Conservation (phyloP, 257 asterid species). For the Euphrasia confusa region DNA sequence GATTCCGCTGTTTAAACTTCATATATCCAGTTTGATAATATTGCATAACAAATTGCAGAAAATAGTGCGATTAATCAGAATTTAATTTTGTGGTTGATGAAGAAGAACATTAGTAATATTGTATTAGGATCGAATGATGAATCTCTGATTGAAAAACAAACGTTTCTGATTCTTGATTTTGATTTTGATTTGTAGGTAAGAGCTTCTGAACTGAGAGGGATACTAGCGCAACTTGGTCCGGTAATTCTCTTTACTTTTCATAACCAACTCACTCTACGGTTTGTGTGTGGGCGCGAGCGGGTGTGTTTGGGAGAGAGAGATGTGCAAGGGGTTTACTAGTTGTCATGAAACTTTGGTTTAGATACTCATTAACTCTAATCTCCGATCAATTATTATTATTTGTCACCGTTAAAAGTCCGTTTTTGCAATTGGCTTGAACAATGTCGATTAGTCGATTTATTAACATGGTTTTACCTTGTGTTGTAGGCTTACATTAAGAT, state of each 20-base stretch:
- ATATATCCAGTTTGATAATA: background rate
- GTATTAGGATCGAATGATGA: slow-evolving; percentile 13
- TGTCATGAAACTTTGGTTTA: too few relatives aligned
- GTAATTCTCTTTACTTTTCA: slow-evolving; percentile 30
- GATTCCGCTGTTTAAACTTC: slow-evolving; percentile 9
- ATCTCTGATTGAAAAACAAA: background rate
- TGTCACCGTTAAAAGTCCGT: slow-evolving; percentile 6
- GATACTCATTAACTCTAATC: background rate
- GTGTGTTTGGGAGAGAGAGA: too few relatives aligned
- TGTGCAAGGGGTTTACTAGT: too few relatives aligned
- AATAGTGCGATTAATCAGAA: background rate
- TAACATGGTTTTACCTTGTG: slow-evolving; percentile 19
- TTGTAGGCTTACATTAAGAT: slow-evolving; percentile 92
- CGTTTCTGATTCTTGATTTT: slow-evolving; percentile 22
- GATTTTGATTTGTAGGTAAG: slow-evolving; percentile 47
- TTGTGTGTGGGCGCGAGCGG: too few relatives aligned
- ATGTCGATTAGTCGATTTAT: slow-evolving; percentile 11
- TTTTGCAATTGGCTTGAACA: slow-evolving; percentile 17
- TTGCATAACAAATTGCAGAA: too few relatives aligned
- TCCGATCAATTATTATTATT: background rate
- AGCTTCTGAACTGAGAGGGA: slow-evolving; percentile 85
- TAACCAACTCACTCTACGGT: background rate
- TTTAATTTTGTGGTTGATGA: background rate
- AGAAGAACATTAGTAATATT: background rate
- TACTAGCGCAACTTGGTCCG: slow-evolving; percentile 90